These are phyloP conservation scores for Nothomitra cinnamomea DNA, from an alignment of 2,329 filamentous ascomycete species.

Conservation along the genomic window DNA sequence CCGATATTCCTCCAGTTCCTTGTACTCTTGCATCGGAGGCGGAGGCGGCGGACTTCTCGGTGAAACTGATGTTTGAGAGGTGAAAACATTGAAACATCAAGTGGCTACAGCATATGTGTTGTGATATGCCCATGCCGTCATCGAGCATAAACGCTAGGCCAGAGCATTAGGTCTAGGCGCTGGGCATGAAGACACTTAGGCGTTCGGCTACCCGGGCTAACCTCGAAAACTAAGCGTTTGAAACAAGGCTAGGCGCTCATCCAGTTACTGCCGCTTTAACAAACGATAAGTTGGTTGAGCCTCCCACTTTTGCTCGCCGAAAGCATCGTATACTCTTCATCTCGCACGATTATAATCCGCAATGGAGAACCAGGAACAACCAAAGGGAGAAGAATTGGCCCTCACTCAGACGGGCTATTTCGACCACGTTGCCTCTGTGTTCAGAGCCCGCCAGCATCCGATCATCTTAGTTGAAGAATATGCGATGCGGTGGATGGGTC, in stretches of 20 bases:
- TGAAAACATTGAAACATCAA: no score
- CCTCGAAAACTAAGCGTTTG: no score
- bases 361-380: constrained; percentile 1
- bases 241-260: background rate
- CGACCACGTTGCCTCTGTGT: constrained; percentile 2
- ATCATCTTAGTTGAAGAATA: constrained; percentile 4
- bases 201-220: no score
- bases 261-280: background rate
- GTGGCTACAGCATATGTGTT: no score
- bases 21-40: no score
- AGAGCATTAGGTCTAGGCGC: no score
- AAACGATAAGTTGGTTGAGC: background rate
- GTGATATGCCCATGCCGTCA: no score
- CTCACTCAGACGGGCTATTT: background rate
- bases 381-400: background rate
- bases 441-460: constrained; percentile 3
- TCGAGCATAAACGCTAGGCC: no score
- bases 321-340: background rate
- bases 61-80: no score
- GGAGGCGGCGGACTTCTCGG: no score
- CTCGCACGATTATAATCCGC: background rate
- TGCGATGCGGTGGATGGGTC: constrained; percentile 4
- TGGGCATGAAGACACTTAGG: no score
- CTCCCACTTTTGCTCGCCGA: background rate
- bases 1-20: no score